Evolutionary conservation across 2,329 filamentous ascomycete genomes (phyloP).

Genomic region (Nothopassalora personata): DNA sequence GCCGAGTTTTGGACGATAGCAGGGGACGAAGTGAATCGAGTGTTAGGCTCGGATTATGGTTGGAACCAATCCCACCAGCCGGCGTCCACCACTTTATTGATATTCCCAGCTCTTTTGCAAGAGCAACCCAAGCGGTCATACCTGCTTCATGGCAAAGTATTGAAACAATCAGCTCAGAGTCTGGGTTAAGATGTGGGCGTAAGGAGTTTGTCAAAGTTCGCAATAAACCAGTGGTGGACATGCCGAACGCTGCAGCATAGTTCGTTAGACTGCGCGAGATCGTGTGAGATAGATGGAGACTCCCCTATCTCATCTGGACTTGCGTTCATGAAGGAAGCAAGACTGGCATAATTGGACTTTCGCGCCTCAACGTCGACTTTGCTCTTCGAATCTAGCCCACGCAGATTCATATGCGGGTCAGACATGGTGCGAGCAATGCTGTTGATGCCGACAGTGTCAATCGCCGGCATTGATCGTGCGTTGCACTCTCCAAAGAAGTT

Average conservation of each 20-base stretch:
- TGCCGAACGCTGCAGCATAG: background rate
- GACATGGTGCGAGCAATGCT: slow-evolving; percentile 4
- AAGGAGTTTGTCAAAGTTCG: slow-evolving; percentile 3
- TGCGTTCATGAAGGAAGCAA: slow-evolving; percentile 5
- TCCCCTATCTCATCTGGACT: slow-evolving; percentile 2
- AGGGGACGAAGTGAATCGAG: slow-evolving; percentile 4
- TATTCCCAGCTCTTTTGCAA: slow-evolving; percentile 1
- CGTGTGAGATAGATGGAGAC: background rate
- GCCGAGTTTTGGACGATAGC: slow-evolving; percentile 2
- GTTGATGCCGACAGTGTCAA: background rate
- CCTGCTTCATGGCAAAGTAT: slow-evolving; percentile 3
- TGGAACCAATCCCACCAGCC: background rate
- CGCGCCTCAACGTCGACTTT: slow-evolving; percentile 2
- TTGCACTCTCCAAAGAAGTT: background rate
- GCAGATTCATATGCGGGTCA: slow-evolving; percentile 5
- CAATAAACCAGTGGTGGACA: slow-evolving; percentile 2
- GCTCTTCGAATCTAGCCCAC: slow-evolving; percentile 2
- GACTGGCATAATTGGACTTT: background rate
- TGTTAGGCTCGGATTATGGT: slow-evolving; percentile 2
- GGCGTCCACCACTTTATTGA: slow-evolving; percentile 6
- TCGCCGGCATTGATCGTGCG: background rate
- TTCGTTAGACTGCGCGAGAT: background rate
- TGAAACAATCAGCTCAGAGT: slow-evolving; percentile 4
- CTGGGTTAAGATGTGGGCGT: slow-evolving; percentile 2
- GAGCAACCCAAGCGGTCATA: slow-evolving; percentile 3